phyloP scores from a whole-genome alignment of 768 basidiomycete species.

The Phylloporus rhodoxanthus region DNA sequence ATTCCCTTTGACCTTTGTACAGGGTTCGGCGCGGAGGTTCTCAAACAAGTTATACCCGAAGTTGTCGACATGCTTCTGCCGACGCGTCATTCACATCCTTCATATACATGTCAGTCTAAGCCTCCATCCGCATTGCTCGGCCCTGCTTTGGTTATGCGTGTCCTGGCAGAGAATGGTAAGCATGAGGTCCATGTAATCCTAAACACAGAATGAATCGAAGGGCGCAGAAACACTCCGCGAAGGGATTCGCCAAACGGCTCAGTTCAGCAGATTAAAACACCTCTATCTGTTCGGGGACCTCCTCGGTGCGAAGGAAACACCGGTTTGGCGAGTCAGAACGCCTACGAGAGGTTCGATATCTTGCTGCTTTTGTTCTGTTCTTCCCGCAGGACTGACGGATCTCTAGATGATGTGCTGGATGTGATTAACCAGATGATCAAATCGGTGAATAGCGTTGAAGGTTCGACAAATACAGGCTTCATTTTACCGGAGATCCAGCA shows the following conservation, averaged over 20 bases:
- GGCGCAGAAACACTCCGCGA: conserved; percentile 15
- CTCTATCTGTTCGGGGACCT: conserved; percentile 13
- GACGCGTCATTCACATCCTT: not conserved
- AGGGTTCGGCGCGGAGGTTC: conserved; percentile 13
- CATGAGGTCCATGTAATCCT: too few relatives aligned
- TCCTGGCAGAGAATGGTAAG: conserved; percentile 10
- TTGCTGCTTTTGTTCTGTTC: not conserved
- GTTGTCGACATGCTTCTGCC: conserved; percentile 12
- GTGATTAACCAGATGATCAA: conserved; percentile 5
- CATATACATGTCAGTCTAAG: conserved; percentile 1
- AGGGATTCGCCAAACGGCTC: conserved; percentile 10
- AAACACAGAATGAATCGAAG: not conserved
- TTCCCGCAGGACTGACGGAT: not conserved
- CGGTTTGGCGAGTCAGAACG: conserved; percentile 7
- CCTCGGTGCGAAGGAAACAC: conserved; percentile 3
- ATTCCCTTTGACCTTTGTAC: not conserved
- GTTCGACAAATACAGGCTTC: conserved; percentile 6
- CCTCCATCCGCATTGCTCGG: conserved; percentile 8
- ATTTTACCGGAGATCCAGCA: conserved; percentile 6
- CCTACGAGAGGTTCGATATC: conserved; percentile 8
- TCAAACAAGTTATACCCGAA: conserved; percentile 6
- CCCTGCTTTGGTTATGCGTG: conserved; percentile 13
- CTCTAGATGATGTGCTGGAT: conserved; percentile 9
- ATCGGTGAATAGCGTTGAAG: conserved; percentile 9
- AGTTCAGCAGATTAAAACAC: conserved; percentile 14